Evolutionary conservation across 2,329 filamentous ascomycete genomes (phyloP), one percentile per base, ranked within the genome.

Genomic region (Herpomyces periplanetae): DNA sequence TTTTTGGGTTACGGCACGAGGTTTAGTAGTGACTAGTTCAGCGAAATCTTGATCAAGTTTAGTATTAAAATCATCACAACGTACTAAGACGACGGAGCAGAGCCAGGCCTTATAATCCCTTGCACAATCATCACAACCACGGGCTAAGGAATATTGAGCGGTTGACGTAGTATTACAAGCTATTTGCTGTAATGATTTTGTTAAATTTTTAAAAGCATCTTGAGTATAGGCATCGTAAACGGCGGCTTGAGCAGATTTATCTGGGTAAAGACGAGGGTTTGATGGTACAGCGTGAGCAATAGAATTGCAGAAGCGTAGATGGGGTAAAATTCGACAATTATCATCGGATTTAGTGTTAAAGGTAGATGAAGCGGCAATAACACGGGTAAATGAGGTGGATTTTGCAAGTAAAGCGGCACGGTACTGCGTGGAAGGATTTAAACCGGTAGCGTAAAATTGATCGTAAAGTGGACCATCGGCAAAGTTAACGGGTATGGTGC

Each of bases 91-190:
- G 11, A 91, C 71, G 10, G 68, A 64, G 42, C 80, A 96, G 9
- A 96, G 57, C 80, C 80, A 96, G 31, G 58, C 47, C 36, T 84
- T 88, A 48, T 96, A 96, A 5, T 69, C 68, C 1, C 34, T 31
- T 8, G 45, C 52, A 38, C 80, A 96, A 36, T 84, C 51, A 16
- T 43, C 37, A 43, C 80, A 96, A 27, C 39, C 52, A 16, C 58
- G 53, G 2, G 56, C 63, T 7, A 91, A 54, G 1, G 71, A 87
- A 40, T 85, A 96, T 26, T 53, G 51, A 7, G 64, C 55, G 13
- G 60, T 58, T 2, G 51, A 40, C 0, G 51, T 51, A 2, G 68
- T 61, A 29, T 87, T 59, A 44, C 80, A 96, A 7, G 66, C 57
- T 10, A 85, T 52, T 33, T 88, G 73, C 26, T 62, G 55, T 15